These are phyloP conservation scores for Mortierella antarctica DNA, from an alignment of 192 early-diverging fungal species.

Conservation along the genomic window DNA sequence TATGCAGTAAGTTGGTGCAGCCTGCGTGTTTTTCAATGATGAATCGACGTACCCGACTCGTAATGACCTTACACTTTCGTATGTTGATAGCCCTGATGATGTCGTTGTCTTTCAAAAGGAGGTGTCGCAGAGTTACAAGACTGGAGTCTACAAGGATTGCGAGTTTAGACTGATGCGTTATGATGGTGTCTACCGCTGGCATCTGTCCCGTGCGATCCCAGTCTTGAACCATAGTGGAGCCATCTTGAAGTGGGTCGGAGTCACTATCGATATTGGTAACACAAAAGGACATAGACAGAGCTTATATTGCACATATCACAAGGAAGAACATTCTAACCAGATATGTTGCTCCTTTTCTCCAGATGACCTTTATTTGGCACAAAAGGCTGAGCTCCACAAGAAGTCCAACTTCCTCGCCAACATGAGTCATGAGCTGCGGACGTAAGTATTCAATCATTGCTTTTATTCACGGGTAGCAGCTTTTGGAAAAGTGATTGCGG, in stretches of 20 bases:
- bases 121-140: constrained; percentile 50
- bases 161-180: constrained; percentile 52
- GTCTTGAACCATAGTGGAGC: constrained; percentile 43
- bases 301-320: not conserved
- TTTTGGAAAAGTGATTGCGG: not conserved
- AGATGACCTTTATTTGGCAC: constrained; percentile 53
- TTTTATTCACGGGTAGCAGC: not conserved
- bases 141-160: constrained; percentile 51
- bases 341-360: not conserved
- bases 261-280: constrained; percentile 51
- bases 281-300: not conserved
- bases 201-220: constrained; percentile 40
- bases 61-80: not conserved
- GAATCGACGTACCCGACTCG: not conserved
- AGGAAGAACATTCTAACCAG: not conserved
- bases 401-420: constrained; percentile 63
- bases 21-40: not conserved
- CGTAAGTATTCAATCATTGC: constrained; percentile 8
- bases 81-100: constrained; percentile 37
- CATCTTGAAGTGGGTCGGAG: constrained; percentile 47
- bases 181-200: constrained; percentile 51
- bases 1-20: constrained; percentile 39
- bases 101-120: constrained; percentile 50
- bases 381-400: constrained; percentile 55
- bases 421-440: constrained; percentile 57